Conservation (phyloP, 225 moss, liverwort and hornwort species). For the Physcomitrium patens region DNA sequence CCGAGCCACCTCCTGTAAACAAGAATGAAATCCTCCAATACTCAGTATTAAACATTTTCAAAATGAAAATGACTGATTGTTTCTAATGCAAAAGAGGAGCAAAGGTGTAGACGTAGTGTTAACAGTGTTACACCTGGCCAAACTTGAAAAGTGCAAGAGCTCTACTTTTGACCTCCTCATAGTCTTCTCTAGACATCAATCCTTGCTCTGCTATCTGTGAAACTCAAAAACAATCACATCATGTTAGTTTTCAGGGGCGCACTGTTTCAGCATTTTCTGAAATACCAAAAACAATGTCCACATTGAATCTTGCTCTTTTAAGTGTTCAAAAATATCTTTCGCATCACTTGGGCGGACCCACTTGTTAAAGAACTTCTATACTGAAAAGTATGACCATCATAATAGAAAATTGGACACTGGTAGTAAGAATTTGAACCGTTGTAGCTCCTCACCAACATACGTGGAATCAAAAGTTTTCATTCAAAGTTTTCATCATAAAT, state of each 20-base stretch:
- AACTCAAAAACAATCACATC: slow-evolving; percentile 22
- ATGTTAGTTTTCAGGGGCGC: slow-evolving; percentile 11
- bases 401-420: slow-evolving; percentile 7
- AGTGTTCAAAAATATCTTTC: neutral
- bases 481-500: neutral
- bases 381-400: neutral
- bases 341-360: no score
- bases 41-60: neutral
- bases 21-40: neutral
- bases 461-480: neutral
- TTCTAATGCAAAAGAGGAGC: neutral
- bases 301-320: neutral
- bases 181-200: slow-evolving; percentile 88
- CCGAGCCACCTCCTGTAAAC: slow-evolving; percentile 53
- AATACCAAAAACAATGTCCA: neutral
- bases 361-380: no score
- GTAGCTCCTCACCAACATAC: neutral
- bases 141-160: slow-evolving; percentile 86
- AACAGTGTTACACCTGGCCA: slow-evolving; percentile 68
- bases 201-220: slow-evolving; percentile 89
- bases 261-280: neutral
- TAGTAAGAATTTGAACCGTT: neutral
- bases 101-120: slow-evolving; percentile 17
- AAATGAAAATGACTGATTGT: neutral
- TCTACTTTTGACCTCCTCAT: slow-evolving; percentile 78